Evolutionary conservation across 768 basidiomycete species (phyloP).

Genomic region (Scleroderma citrinum): DNA sequence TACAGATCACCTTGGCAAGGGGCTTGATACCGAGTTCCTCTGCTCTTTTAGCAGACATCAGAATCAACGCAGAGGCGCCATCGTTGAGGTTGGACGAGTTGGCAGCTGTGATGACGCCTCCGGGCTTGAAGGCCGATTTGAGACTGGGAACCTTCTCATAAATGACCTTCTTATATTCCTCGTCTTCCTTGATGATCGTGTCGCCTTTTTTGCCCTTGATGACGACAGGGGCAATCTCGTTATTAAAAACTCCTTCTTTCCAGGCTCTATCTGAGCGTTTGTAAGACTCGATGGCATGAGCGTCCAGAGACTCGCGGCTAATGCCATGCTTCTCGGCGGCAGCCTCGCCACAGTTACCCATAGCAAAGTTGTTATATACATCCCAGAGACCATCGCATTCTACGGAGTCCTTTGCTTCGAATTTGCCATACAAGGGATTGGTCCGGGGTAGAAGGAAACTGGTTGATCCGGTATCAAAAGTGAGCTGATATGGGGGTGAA

Average conservation of each 20-base stretch:
- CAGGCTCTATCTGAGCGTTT: slow-evolving; percentile 89
- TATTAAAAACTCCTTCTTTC: slow-evolving; percentile 76
- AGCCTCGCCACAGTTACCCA: slow-evolving; percentile 95
- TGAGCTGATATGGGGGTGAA: not conserved
- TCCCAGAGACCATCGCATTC: slow-evolving; percentile 94
- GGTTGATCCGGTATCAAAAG: slow-evolving; percentile 3
- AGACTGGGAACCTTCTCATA: slow-evolving; percentile 90
- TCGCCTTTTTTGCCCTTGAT: slow-evolving; percentile 95
- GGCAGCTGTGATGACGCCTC: slow-evolving; percentile 90
- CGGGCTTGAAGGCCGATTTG: slow-evolving; percentile 84
- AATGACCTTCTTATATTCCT: slow-evolving; percentile 96
- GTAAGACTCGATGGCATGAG: slow-evolving; percentile 93
- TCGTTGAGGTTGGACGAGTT: slow-evolving; percentile 95
- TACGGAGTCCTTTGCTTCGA: slow-evolving; percentile 80
- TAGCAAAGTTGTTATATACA: slow-evolving; percentile 94
- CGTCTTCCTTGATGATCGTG: slow-evolving; percentile 85
- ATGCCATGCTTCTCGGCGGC: slow-evolving; percentile 80
- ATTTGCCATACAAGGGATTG: slow-evolving; percentile 84
- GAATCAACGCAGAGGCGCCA: slow-evolving; percentile 90
- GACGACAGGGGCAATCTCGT: slow-evolving; percentile 84
- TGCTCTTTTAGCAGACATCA: slow-evolving; percentile 92
- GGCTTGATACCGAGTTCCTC: slow-evolving; percentile 88
- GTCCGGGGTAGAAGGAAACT: slow-evolving; percentile 81
- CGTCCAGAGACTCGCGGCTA: slow-evolving; percentile 82
- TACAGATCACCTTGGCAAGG: slow-evolving; percentile 91